A percentile compares a stretch with the other conserved stretches of the same genome.
Evolutionary conservation across 2,329 filamentous ascomycete species (phyloP).

Genomic region (Emmonsia crescens): DNA sequence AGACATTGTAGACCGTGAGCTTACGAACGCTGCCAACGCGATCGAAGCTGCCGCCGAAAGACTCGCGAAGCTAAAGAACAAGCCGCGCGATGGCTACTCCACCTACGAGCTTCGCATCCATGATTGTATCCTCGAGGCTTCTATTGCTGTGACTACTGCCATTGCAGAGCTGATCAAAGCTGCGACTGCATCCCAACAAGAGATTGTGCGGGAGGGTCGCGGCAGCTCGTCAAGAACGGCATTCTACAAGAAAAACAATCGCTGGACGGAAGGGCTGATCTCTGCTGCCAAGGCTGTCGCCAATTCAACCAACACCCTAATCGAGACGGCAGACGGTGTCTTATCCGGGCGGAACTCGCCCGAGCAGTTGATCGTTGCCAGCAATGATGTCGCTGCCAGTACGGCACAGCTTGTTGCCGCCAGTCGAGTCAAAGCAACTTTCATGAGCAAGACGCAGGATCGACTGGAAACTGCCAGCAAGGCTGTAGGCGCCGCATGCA

Average conservation of each 20-base stretch:
- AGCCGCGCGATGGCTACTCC: conserved; percentile 88
- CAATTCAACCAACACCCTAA: conserved; percentile 83
- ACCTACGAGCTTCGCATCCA: conserved; percentile 95
- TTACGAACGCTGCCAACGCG: conserved; percentile 87
- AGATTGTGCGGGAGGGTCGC: conserved; percentile 88
- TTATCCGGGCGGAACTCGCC: conserved; percentile 84
- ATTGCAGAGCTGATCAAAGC: conserved; percentile 93
- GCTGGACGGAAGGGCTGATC: conserved; percentile 96
- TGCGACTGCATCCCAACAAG: conserved; percentile 82
- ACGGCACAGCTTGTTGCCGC: conserved; percentile 95
- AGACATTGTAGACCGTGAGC: conserved; percentile 82
- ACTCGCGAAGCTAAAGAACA: conserved; percentile 85
- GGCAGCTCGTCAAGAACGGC: conserved; percentile 79
- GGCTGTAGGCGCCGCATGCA: conserved; percentile 80
- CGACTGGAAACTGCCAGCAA: conserved; percentile 82
- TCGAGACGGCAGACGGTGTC: conserved; percentile 95
- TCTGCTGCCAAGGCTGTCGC: conserved; percentile 95
- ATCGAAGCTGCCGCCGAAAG: conserved; percentile 87
- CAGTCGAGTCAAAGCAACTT: conserved; percentile 89
- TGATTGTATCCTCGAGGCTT: conserved; percentile 87
- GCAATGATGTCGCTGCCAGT: conserved; percentile 90
- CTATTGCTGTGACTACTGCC: conserved; percentile 83
- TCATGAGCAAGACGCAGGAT: conserved; percentile 97
- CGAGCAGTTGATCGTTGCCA: conserved; percentile 94
- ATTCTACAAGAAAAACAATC: conserved; percentile 99